These are phyloP conservation scores for Teratosphaeria nubilosa DNA, from an alignment of 2,329 filamentous ascomycete species.

Conservation along the genomic window DNA sequence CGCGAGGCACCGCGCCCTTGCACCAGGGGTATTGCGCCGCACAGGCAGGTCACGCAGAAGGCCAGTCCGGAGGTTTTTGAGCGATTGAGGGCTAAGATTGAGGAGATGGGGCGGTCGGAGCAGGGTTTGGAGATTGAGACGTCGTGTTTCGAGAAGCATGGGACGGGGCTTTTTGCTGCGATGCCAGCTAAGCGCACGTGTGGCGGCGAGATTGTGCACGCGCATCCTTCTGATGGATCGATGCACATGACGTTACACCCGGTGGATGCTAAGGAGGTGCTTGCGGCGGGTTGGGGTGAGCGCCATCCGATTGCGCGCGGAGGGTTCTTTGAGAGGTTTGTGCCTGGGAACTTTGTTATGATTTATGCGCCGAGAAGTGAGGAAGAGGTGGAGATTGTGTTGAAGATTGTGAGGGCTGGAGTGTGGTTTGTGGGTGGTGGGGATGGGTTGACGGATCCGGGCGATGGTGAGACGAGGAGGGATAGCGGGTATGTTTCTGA, in stretches of 20 bases:
- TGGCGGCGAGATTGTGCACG: slow-evolving; percentile 72
- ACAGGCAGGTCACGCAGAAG: slow-evolving; percentile 65
- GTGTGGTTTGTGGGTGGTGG: slow-evolving; percentile 52
- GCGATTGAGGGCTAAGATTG: slow-evolving; percentile 1
- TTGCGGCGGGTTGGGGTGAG: slow-evolving; percentile 73
- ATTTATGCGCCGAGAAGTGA: slow-evolving; percentile 68
- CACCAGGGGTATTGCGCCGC: slow-evolving; percentile 69
- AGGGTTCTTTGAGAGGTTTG: slow-evolving; percentile 55
- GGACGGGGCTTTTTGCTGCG: slow-evolving; percentile 61
- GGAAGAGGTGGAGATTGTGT: slow-evolving; percentile 56
- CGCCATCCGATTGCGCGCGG: slow-evolving; percentile 55
- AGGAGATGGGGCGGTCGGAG: slow-evolving; percentile 41
- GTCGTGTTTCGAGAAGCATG: slow-evolving; percentile 66
- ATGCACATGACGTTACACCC: slow-evolving; percentile 75
- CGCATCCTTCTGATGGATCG: slow-evolving; percentile 65
- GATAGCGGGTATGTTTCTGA: slow-evolving; percentile 6
- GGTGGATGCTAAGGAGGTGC: slow-evolving; percentile 59
- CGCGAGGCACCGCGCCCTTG: slow-evolving; percentile 54
- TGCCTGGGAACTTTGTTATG: slow-evolving; percentile 68
- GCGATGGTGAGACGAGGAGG: slow-evolving; percentile 2
- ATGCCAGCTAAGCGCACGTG: slow-evolving; percentile 59
- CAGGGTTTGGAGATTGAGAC: slow-evolving; percentile 42
- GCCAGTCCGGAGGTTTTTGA: slow-evolving; percentile 44
- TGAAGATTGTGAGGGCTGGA: slow-evolving; percentile 61
- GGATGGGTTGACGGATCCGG: slow-evolving; percentile 7